Conservation (phyloP, 345 rosid species). For the Pistacia vera region DNA sequence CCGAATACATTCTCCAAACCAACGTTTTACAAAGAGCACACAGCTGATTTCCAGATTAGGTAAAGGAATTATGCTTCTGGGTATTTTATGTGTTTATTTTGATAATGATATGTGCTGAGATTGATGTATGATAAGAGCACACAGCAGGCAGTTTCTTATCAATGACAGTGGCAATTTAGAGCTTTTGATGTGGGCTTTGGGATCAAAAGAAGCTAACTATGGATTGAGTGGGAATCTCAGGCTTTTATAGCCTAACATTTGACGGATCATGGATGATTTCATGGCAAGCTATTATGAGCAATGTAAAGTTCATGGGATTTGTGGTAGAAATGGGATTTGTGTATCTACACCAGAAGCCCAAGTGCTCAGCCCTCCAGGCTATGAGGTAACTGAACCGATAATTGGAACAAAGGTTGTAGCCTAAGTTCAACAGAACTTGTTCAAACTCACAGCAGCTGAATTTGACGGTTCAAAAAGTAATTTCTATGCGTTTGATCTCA, state of each 20-base stretch:
- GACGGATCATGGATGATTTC: conserved; percentile 38
- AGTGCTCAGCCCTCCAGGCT: conserved; percentile 51
- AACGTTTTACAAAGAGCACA: conserved; percentile 28
- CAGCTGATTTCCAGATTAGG: conserved; percentile 32
- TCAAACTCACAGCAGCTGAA: conserved; percentile 12
- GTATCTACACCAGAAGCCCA: conserved; percentile 32
- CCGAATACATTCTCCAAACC: conserved; percentile 51
- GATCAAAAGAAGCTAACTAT: conserved; percentile 40
- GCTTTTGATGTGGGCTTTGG: conserved; percentile 38
- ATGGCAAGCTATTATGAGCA: conserved; percentile 33
- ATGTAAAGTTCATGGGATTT: conserved; percentile 44
- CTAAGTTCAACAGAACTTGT: conserved; percentile 30
- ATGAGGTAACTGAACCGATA: conserved; percentile 26
- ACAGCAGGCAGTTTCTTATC: conserved; percentile 35
- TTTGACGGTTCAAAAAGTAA: conserved; percentile 27
- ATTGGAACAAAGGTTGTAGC: conserved; percentile 52
- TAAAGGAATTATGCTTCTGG: conserved; percentile 31
- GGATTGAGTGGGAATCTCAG: conserved; percentile 51
- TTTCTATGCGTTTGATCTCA: conserved; percentile 41
- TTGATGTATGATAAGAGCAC: conserved; percentile 44
- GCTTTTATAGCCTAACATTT: conserved; percentile 36
- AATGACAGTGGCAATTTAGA: conserved; percentile 34
- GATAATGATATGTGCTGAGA: conserved; percentile 42
- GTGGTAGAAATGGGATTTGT: conserved; percentile 50
- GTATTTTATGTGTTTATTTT: conserved; percentile 28